These are phyloP conservation scores for Diplodia sapinea DNA, from an alignment of 2,329 filamentous ascomycete species.

Conservation along the genomic window DNA sequence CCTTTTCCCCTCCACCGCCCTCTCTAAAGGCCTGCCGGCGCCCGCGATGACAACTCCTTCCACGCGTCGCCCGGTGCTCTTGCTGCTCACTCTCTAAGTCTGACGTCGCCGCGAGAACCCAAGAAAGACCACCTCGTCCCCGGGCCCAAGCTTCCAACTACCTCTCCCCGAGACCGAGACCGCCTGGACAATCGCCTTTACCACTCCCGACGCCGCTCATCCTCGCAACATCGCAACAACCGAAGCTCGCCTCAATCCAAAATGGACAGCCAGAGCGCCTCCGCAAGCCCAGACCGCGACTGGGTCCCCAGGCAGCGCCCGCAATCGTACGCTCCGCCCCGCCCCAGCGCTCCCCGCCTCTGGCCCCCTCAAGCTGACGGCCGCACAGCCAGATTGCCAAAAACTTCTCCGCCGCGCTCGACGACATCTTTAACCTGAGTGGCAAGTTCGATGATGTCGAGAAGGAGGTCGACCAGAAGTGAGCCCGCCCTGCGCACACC, in stretches of 20 bases:
- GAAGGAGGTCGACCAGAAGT: slow-evolving; percentile 82
- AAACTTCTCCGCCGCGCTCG: slow-evolving; percentile 83
- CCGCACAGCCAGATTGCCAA: slow-evolving; percentile 76
- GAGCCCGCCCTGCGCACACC: slow-evolving; percentile 44
- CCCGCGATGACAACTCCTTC: slow-evolving; percentile 20
- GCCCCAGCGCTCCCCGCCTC: slow-evolving; percentile 29
- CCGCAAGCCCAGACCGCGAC: slow-evolving; percentile 74
- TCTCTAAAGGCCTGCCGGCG: slow-evolving; percentile 28
- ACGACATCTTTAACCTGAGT: slow-evolving; percentile 88
- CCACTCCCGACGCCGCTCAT: slow-evolving; percentile 31
- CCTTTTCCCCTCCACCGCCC: slow-evolving; percentile 38
- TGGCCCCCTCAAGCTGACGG: slow-evolving; percentile 15
- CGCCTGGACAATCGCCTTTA: slow-evolving; percentile 13
- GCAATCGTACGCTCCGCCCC: slow-evolving; percentile 70
- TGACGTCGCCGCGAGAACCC: slow-evolving; percentile 27
- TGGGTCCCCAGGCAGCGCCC: slow-evolving; percentile 83
- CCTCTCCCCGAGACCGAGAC: slow-evolving; percentile 8
- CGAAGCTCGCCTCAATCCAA: slow-evolving; percentile 30
- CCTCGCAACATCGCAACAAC: slow-evolving; percentile 32
- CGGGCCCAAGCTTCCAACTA: slow-evolving; percentile 26
- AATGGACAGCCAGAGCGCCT: slow-evolving; percentile 55
- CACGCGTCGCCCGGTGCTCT: slow-evolving; percentile 30
- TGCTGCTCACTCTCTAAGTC: slow-evolving; percentile 25
- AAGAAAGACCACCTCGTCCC: background rate
- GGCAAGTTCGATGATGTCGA: slow-evolving; percentile 76